Base-by-base conservation (phyloP, 306 rosid species). In the Styphnolobium japonicum region DNA sequence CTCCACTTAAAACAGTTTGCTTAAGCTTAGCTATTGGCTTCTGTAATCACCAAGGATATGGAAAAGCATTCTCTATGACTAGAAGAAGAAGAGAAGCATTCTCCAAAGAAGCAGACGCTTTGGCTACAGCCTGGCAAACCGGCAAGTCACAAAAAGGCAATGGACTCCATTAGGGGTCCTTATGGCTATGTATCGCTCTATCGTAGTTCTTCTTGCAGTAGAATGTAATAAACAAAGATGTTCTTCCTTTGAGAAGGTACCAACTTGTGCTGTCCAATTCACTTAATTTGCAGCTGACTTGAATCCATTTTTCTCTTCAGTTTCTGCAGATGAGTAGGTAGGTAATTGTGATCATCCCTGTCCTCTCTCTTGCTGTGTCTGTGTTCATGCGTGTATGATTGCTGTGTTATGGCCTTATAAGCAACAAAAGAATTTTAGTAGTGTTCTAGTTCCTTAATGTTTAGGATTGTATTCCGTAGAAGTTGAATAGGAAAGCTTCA, bases 81-180 rank as follows among this genome's bases (percentile, higher is more conserved):
- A 19, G 69, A 18, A 43, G 65, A 40, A 77, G 72, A 2, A 21
- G 21, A 2, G 14, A 75, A 67, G 62, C 39, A 84, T 15, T 53
- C 80, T 71, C 48, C 70, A 31, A 52, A 61, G 46, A 23, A 37
- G 4, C 16, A 81, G 74, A 77, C 19, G 76, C 84, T 76, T 71
- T 83, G 91, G 91, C 79, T 77, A 48, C 9, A 66, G 86, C 86
- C 9, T 46, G 40, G 88, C 84, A 72, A 78, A 89, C 91, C 97
- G 96, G 97, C 97, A 92, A 90, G 97, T 92, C 96, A 92, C 82
- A 73, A 51, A 86, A 86, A 89, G 96, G 92, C 97, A 87, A 86
- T 74, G 87, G 95, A 72, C 87, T 80, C 84, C 65, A 21, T 83
- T 85, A 69, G 31, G 87, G 55, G 85, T 81, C 86, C 78, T 40